These are phyloP conservation scores for Leptographium galeiforme DNA, from an alignment of 2,329 filamentous ascomycete species.

Conservation along the genomic window DNA sequence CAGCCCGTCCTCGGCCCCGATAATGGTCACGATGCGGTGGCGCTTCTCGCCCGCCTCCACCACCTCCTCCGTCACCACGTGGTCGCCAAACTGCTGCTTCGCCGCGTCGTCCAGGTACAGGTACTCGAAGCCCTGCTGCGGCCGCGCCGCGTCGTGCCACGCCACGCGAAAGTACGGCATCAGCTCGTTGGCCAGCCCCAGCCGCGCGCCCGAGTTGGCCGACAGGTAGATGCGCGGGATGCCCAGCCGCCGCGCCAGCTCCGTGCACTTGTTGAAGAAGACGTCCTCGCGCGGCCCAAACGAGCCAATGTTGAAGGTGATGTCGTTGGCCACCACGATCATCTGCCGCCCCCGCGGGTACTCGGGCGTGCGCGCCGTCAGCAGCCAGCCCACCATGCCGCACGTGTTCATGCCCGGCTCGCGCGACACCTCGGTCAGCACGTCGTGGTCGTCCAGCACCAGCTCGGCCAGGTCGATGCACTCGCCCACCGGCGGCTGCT, in stretches of 20 bases:
- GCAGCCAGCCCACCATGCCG: slow-evolving; percentile 97
- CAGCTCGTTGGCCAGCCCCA: slow-evolving; percentile 91
- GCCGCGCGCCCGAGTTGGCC: slow-evolving; percentile 95
- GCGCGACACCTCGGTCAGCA: slow-evolving; percentile 80
- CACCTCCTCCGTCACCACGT: slow-evolving; percentile 79
- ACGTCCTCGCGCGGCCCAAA: slow-evolving; percentile 94
- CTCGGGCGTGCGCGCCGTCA: slow-evolving; percentile 88
- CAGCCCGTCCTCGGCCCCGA: slow-evolving; percentile 88
- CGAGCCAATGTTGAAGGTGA: slow-evolving; percentile 96
- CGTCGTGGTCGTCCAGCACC: slow-evolving; percentile 87
- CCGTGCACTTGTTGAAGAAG: slow-evolving; percentile 98
- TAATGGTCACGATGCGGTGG: slow-evolving; percentile 85
- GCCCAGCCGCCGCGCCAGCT: slow-evolving; percentile 78
- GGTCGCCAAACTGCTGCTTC: slow-evolving; percentile 76
- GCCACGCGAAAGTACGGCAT: slow-evolving; percentile 96
- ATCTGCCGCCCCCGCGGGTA: slow-evolving; percentile 88
- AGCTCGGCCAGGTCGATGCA: slow-evolving; percentile 92
- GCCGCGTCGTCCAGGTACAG: slow-evolving; percentile 80
- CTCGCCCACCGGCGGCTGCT: slow-evolving; percentile 73
- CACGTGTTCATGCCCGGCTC: slow-evolving; percentile 91
- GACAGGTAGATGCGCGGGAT: slow-evolving; percentile 97
- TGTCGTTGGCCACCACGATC: slow-evolving; percentile 96
- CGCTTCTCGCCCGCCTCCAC: slow-evolving; percentile 78
- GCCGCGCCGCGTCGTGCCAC: slow-evolving; percentile 76
- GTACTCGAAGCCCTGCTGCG: slow-evolving; percentile 89